phyloP scores from a whole-genome alignment of 257 asterid genomes.

The Salvia splendens region DNA sequence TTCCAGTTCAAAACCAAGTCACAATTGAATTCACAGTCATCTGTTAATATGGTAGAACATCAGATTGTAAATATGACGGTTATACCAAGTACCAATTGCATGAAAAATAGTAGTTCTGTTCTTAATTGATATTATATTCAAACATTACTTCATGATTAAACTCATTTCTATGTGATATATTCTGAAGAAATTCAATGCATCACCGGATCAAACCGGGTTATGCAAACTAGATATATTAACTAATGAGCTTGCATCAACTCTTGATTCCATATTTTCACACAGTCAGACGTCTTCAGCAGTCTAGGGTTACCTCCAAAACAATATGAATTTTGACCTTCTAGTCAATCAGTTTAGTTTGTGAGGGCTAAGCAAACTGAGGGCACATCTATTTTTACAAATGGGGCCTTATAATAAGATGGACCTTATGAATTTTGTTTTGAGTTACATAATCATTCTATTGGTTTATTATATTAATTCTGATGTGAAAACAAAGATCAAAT shows the following conservation, averaged over 20 bases:
- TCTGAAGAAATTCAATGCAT: constrained; percentile 8
- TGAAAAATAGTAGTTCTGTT: neutral
- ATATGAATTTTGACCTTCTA: neutral
- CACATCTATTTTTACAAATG: constrained; percentile 10
- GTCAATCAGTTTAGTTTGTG: constrained; percentile 14
- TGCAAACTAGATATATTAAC: constrained; percentile 1
- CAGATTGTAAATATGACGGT: neutral
- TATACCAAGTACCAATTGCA: neutral
- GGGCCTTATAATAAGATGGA: neutral
- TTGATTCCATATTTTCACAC: neutral
- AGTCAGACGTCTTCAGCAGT: neutral
- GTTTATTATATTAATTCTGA: neutral
- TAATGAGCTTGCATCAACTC: neutral
- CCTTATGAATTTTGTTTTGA: neutral
- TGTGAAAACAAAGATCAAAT: constrained; percentile 13
- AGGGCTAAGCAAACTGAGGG: constrained; percentile 15
- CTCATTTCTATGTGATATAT: neutral
- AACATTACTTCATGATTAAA: constrained; percentile 9
- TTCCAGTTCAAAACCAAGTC: neutral
- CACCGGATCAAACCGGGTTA: neutral
- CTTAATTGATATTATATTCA: neutral
- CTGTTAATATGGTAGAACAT: neutral
- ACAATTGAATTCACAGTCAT: neutral
- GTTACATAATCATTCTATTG: neutral
- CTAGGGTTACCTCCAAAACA: constrained; percentile 8